Evolutionary conservation across 2,329 filamentous ascomycete species (phyloP), one percentile per base, ranked within the genome.

Genomic region (Pseudogymnoascus pannorum): DNA sequence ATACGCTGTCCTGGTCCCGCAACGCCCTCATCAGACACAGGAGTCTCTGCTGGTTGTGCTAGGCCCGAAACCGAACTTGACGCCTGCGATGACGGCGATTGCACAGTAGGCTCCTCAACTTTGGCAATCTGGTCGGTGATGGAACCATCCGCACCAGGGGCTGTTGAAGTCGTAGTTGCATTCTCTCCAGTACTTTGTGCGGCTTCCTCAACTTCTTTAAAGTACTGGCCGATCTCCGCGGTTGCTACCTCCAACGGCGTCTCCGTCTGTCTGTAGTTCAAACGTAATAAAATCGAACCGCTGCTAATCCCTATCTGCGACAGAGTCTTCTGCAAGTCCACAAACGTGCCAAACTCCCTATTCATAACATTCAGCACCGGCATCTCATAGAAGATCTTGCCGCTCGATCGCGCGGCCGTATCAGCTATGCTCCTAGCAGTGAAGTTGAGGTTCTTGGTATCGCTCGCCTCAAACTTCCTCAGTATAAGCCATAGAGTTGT

Each of bases 401-500:
- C 93, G 31, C 87, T 75, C 26, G 79, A 80, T 5, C 78, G 72
- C 22, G 72, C 73, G 4, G 80, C 83, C 14, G 81, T 82, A 64
- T 84, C 80, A 0, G 91, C 87, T n/a, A 88, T 80, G 2, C 87
- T 91, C 64, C 92, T 81, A 12, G 87, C 91, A 0, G 94, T 97
- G 67, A 99, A 84, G 72, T 97, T 97, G 66, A 90, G 77, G 61
- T 79, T 84, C 60, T 75, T 79, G 7, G 81, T 81, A 62, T 79
- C 79, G 57, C 80, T 85, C 65, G 88, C 88, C 75, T 99, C 94
- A 66, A 97, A 96, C 71, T 94, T 91, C 63, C 94, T 87, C 61
- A 99, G 73, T 26, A 97, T 80, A 67, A 91, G 84, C 94, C 94
- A 99, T 74, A 99, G 73, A 16, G 91, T 90, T 35, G 91, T 90